Evolutionary conservation across 768 basidiomycete genomes (phyloP).

Genomic region (Termitomyces sp.): DNA sequence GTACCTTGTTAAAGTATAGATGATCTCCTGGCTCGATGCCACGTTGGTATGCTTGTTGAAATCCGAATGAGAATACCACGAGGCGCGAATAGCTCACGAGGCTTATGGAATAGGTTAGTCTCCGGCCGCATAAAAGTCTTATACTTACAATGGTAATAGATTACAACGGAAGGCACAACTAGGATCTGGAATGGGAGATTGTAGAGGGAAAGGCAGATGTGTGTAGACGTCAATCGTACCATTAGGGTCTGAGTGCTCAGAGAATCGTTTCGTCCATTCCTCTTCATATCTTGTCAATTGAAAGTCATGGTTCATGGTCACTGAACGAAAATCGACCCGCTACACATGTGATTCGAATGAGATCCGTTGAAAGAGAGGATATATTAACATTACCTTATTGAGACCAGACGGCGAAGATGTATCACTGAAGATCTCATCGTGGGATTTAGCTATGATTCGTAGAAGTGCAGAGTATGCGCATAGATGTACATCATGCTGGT

Average conservation of each 20-base stretch:
- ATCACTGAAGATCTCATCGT: constrained; percentile 75
- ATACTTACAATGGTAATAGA: constrained; percentile 71
- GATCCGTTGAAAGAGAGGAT: not conserved
- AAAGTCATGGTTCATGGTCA: constrained; percentile 59
- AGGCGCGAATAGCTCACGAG: constrained; percentile 74
- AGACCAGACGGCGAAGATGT: constrained; percentile 62
- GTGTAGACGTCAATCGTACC: constrained; percentile 31
- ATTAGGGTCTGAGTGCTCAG: constrained; percentile 53
- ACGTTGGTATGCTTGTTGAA: constrained; percentile 77
- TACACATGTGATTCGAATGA: constrained; percentile 21
- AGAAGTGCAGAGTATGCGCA: constrained; percentile 71
- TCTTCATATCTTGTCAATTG: constrained; percentile 54
- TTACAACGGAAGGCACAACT: constrained; percentile 58
- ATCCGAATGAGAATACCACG: constrained; percentile 85
- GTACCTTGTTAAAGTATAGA: constrained; percentile 67
- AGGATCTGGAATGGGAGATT: constrained; percentile 39
- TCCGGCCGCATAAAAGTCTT: not conserved
- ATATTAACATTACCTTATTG: constrained; percentile 50
- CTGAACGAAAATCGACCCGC: constrained; percentile 64
- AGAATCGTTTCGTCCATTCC: constrained; percentile 64
- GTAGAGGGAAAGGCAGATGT: not conserved
- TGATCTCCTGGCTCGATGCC: constrained; percentile 61
- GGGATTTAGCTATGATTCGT: constrained; percentile 69
- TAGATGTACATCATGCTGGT: constrained; percentile 70
- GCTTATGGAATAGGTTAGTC: constrained; percentile 32